Base-by-base conservation (phyloP, 192 early-diverging fungal genomes). In the Dimargaris verticillata region DNA sequence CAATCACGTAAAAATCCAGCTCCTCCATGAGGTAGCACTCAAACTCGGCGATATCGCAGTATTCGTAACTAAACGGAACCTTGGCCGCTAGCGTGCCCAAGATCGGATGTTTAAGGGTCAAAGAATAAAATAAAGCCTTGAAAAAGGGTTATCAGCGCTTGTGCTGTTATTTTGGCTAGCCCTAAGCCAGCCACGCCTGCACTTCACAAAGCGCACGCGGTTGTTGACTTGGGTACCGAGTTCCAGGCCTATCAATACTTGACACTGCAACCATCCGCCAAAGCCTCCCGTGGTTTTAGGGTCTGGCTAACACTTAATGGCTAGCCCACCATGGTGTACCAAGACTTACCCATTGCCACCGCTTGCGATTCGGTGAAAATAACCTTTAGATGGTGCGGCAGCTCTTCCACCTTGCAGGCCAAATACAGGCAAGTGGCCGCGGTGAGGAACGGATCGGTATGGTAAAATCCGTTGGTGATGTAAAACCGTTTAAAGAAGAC, bases 401-500 rank as follows among this genome's bases (percentile, higher is more conserved):
- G 66, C 66, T 95, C 93, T 64, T 93, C 91, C 46, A 92, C 84
- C 66, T 95, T 93, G 70, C 84, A 84, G 2, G 91, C 93, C 48
- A 93, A 64, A 61, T 92, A 93, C 53, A 92, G 72, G 63, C 88
- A 91, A 5, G 91, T 89, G 10, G 83, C 78, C 0, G 77, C 69
- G 42, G 92, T 86, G 17, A 95, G 70, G 45, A 78, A 78, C 20
- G 88, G 87, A 63, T 95, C 91, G 33, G 85, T 88, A 28, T 75
- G 70, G 33, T 78, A 72, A 53, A 82, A 75, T 38, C 75, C 75
- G 64, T 93, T 91, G 62, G 87, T 93, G 66, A 82, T 79, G 68
- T 89, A 93, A 66, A 92, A 93, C 20, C 92, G 76, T 69, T 89
- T 90, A 53, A 93, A 92, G 60, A 93, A 95, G 3, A 89, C 82